Evolutionary conservation across 768 basidiomycete genomes (phyloP), one percentile per base, ranked within the genome.

Genomic region (Podaxis sp.): DNA sequence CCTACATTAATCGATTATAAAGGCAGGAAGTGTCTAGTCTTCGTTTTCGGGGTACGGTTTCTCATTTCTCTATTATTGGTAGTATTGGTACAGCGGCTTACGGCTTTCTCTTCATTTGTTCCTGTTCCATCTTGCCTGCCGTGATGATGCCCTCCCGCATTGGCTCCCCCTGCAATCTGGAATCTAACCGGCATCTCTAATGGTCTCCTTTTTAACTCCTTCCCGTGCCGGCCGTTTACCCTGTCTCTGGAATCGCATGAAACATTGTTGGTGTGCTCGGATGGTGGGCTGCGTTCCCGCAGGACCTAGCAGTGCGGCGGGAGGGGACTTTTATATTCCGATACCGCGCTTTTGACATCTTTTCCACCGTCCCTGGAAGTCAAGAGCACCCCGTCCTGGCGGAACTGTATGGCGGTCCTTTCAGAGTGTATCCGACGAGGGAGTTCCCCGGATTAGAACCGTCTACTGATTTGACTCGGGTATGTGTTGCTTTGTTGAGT

Each of bases 401-500:
- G n/a, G 87, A 90, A 65, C 79, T 83, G 52, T 87, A 82, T 63
- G 88, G 90, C 3, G 87, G 86, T 0, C 70, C 82, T 8, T 91
- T 91, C 77, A 81, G 79, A 67, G 83, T 91, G 17, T 89, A 87
- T 68, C 87, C 87, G 19, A 89, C 90, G 0, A 86, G 89, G 65
- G 86, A 88, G 73, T 91, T 90, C 71, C 90, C 89, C 0, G 89
- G 90, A 1, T 69, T 91, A 42, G 80, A 77, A 38, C 81, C 87
- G 2, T 89, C 89, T 5, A 91, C 89, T 0, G 84, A 87, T 30
- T 74, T 91, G 59, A 90, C 87, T 26, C 88, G 85, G 80, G 89
- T 85, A 67, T 60, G 73, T 66, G 26, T 28, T 62, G 7, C 28
- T 52, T 60, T 52, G 24, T 28, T 51, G 49, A 15, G 49, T 26